Evolutionary conservation across 331 rosid genomes (phyloP), one percentile per base, ranked within the genome.

Genomic region (Telfairia occidentalis): DNA sequence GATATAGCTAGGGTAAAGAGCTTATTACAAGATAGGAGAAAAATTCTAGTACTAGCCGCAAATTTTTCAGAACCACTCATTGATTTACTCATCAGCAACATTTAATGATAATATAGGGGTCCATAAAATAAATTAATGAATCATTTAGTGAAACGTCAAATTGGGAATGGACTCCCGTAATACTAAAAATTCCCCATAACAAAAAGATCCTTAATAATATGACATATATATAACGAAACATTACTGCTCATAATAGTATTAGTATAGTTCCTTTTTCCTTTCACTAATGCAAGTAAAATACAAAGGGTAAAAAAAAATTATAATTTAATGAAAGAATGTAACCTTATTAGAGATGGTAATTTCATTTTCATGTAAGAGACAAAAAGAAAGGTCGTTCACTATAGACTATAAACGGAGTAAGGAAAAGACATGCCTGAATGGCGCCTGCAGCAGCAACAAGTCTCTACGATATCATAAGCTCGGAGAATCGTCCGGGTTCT

Each of bases 401-500:
- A 73, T 53, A 53, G 37, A 73, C 65, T 34, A 73, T 35, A 73
- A 63, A 35, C n/a, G 71, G 77, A 73, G 43, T 13, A 74, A 32
- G 15, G 58, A 42, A 6, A 43, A 69, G 0, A 42, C 57, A 29
- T 70, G 75, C 55, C 57, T 70, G 35, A 70, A 46, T 28, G 58
- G 40, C 16, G 4, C 23, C 26, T n/a, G 26, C n/a, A 13, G 26
- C 40, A 13, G 16, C 26, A 1, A 70, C 42, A 70, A 70, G 40
- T 45, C 57, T 45, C 75, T n/a, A n/a, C 75, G 15, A 26, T 70
- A 28, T 81, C 77, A 86, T 46, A 85, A 85, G 85, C 80, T 78
- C 43, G 75, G 89, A 75, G 83, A 77, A 37, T 90, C 96, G 37
- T 92, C 99, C 66, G 52, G 94, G 73, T 83, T 63, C 82, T 87